Conservation (phyloP, 345 rosid genomes). For the Mangifera indica region DNA sequence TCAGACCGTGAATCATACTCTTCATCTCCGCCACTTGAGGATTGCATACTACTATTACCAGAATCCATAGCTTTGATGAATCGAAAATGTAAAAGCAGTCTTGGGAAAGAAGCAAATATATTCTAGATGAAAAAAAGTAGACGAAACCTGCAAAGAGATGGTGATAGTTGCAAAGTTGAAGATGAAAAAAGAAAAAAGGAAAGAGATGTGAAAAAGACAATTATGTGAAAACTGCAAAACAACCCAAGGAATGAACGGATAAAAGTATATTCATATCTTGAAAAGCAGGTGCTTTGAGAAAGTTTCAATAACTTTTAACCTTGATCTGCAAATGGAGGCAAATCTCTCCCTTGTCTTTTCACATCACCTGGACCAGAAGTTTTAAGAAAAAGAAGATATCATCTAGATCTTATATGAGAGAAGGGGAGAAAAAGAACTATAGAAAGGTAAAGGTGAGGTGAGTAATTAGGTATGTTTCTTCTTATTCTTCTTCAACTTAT, state of each 20-base stretch:
- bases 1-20: conserved; percentile 57
- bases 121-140: neutral
- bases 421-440: neutral
- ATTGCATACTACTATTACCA: conserved; percentile 69
- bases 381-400: conserved; percentile 10
- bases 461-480: neutral
- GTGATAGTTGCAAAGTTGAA: conserved; percentile 21
- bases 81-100: neutral
- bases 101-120: neutral
- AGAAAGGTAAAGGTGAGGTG: neutral
- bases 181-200: neutral
- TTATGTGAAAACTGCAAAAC: conserved; percentile 17
- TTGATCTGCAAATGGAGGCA: conserved; percentile 24
- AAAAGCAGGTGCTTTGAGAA: conserved; percentile 28
- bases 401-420: conserved; percentile 1
- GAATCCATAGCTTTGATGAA: conserved; percentile 59
- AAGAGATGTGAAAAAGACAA: neutral
- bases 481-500: neutral
- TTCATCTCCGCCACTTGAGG: conserved; percentile 69
- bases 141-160: conserved; percentile 7
- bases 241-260: conserved; percentile 18
- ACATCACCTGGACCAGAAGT: conserved; percentile 19
- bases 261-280: conserved; percentile 13
- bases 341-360: conserved; percentile 23
- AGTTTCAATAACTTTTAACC: conserved; percentile 20